Percentiles rank a stretch among this genome's conserved stretches.
Evolutionary conservation across 495 filamentous ascomycete genomes (phyloP).

Genomic region (Penicillium egyptiacum): DNA sequence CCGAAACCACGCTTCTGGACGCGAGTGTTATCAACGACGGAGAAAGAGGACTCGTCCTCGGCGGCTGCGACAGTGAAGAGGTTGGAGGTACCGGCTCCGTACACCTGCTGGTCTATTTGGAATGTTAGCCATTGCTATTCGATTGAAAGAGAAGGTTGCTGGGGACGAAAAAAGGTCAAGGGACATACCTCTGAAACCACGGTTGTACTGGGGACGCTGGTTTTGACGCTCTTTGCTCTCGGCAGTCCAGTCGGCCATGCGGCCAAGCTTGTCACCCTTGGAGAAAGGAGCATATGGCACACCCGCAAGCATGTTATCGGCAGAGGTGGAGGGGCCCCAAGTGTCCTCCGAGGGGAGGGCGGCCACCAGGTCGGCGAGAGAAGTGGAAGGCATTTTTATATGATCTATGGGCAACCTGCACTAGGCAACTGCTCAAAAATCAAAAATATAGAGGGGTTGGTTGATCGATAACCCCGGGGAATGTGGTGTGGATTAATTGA

Average conservation of each 20-base stretch:
- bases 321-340: constrained; percentile 83
- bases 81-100: constrained; percentile 83
- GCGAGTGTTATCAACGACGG: constrained; percentile 91
- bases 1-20: constrained; percentile 86
- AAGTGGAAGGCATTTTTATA: constrained; percentile 52
- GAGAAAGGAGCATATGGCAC: constrained; percentile 97
- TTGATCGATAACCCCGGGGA: constrained; percentile 18
- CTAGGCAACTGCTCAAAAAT: constrained; percentile 17
- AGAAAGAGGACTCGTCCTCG: constrained; percentile 97
- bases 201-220: constrained; percentile 80
- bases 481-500: constrained; percentile 36
- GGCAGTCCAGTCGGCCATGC: constrained; percentile 98
- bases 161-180: constrained; percentile 13
- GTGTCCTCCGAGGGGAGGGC: constrained; percentile 63
- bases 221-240: constrained; percentile 86
- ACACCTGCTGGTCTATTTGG: constrained; percentile 84
- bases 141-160: neutral
- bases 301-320: constrained; percentile 84
- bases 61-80: constrained; percentile 86
- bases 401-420: constrained; percentile 18
- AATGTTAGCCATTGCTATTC: constrained; percentile 8
- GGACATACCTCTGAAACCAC: constrained; percentile 81
- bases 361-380: constrained; percentile 59
- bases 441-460: constrained; percentile 19
- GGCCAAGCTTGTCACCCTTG: constrained; percentile 96